Percentiles rank a stretch among this genome's conserved stretches.
These are phyloP conservation scores for Aspergillus phoenicis DNA, from an alignment of 2,329 filamentous ascomycete species.

Conservation along the genomic window DNA sequence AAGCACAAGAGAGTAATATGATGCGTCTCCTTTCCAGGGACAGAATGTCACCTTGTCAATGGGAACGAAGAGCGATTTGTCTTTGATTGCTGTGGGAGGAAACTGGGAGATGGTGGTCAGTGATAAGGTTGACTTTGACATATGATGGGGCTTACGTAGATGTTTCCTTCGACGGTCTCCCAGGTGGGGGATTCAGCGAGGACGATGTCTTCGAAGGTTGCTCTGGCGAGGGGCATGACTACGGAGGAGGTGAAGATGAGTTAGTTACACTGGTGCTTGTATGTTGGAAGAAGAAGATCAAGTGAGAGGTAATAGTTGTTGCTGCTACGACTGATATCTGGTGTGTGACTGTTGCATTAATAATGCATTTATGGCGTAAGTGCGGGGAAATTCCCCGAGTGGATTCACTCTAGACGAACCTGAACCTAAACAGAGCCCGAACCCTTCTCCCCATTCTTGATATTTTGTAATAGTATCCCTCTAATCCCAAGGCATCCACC, in stretches of 20 bases:
- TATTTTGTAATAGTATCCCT: too few relatives aligned
- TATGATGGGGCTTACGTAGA: constrained; percentile 47
- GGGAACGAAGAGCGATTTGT: constrained; percentile 47
- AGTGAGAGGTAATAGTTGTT: too few relatives aligned
- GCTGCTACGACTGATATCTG: too few relatives aligned
- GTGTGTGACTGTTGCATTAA: too few relatives aligned
- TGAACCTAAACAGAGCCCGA: too few relatives aligned
- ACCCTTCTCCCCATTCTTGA: too few relatives aligned
- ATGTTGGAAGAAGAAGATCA: neutral
- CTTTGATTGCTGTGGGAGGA: constrained; percentile 50
- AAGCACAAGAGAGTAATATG: constrained; percentile 58
- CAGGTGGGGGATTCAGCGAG: constrained; percentile 56
- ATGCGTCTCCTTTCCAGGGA: constrained; percentile 61
- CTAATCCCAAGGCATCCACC: too few relatives aligned
- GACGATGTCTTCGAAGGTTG: constrained; percentile 52
- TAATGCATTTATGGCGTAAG: too few relatives aligned
- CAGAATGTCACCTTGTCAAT: constrained; percentile 55
- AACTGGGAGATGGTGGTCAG: constrained; percentile 33
- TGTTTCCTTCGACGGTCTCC: constrained; percentile 58
- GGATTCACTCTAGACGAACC: too few relatives aligned
- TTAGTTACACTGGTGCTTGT: neutral
- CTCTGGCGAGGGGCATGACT: constrained; percentile 45
- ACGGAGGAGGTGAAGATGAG: neutral
- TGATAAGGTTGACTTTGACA: too few relatives aligned
- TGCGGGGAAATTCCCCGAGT: too few relatives aligned